phyloP scores from a whole-genome alignment of 768 basidiomycete species.

The Rhodotorula taiwanensis region DNA sequence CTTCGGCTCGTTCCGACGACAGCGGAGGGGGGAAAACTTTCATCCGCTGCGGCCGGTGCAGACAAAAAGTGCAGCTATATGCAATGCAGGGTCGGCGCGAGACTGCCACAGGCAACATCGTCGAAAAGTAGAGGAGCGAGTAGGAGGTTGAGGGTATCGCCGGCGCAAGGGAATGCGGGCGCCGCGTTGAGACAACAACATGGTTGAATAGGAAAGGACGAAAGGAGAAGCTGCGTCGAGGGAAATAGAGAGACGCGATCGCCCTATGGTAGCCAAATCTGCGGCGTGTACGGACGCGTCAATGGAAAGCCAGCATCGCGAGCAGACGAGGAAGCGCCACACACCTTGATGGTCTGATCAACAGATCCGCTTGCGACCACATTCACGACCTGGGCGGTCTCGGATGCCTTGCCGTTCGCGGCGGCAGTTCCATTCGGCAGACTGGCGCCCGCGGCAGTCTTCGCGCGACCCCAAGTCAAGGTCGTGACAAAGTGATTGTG shows the following conservation, averaged over 20 bases:
- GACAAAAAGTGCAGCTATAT: no score
- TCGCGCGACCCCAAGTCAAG: constrained; percentile 40
- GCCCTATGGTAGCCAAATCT: constrained; percentile 24
- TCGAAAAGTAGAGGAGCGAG: no score
- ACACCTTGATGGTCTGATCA: constrained; percentile 49
- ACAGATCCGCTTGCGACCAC: constrained; percentile 52
- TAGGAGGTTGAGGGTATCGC: no score
- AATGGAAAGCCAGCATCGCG: not conserved
- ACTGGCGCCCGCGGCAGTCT: constrained; percentile 18
- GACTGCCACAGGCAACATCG: no score
- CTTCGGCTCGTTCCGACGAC: not conserved
- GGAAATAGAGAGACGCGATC: not conserved
- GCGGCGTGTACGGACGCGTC: not conserved
- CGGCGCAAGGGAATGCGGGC: no score
- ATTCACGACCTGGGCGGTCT: constrained; percentile 47
- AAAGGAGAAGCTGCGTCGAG: not conserved
- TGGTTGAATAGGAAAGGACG: no score
- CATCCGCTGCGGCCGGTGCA: no score
- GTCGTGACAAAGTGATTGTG: constrained; percentile 55
- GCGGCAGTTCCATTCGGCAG: constrained; percentile 26
- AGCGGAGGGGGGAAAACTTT: no score
- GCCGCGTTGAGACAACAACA: no score
- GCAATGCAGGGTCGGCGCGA: no score
- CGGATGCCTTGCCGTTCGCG: constrained; percentile 23
- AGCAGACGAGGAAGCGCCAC: not conserved